Conservation (phyloP, 2,329 filamentous ascomycete species). For the Aspergillus intermedius region DNA sequence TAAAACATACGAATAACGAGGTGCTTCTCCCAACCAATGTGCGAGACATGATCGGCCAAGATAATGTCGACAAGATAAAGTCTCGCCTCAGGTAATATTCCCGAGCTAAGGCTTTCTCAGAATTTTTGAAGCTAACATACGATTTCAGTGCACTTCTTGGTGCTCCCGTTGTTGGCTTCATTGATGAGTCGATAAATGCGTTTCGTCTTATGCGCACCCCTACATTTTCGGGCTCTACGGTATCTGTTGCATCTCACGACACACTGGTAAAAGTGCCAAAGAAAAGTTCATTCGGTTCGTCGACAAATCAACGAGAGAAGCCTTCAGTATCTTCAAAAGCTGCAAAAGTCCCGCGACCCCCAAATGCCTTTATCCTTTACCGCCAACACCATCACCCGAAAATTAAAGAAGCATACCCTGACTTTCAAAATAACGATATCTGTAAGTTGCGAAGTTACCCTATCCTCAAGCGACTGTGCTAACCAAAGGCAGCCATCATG, state of each 20-base stretch:
- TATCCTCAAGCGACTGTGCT: slow-evolving; percentile 4
- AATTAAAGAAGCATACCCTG: slow-evolving; percentile 34
- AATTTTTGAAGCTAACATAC: slow-evolving; percentile 6
- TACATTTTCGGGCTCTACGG: slow-evolving; percentile 15
- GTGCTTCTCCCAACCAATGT: slow-evolving; percentile 27
- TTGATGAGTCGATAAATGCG: slow-evolving; percentile 22
- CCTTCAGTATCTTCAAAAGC: slow-evolving; percentile 13
- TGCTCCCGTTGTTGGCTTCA: slow-evolving; percentile 19
- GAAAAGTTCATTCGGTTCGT: not conserved
- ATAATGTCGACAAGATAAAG: slow-evolving; percentile 26
- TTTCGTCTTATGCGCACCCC: slow-evolving; percentile 25
- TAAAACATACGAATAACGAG: slow-evolving; percentile 25
- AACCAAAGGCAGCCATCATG: slow-evolving; percentile 27
- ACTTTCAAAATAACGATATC: slow-evolving; percentile 41
- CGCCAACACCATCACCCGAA: slow-evolving; percentile 34
- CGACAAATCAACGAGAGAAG: slow-evolving; percentile 5
- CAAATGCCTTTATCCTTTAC: slow-evolving; percentile 44
- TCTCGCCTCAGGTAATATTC: slow-evolving; percentile 22
- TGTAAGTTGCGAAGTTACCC: slow-evolving; percentile 26
- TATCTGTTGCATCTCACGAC: slow-evolving; percentile 18
- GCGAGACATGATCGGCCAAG: slow-evolving; percentile 22
- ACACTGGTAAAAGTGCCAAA: slow-evolving; percentile 8
- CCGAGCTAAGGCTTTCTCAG: not conserved
- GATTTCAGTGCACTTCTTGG: slow-evolving; percentile 19
- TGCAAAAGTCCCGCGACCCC: slow-evolving; percentile 37